Conservation (phyloP, 2,329 filamentous ascomycete genomes). For the Penicillium thymicola region DNA sequence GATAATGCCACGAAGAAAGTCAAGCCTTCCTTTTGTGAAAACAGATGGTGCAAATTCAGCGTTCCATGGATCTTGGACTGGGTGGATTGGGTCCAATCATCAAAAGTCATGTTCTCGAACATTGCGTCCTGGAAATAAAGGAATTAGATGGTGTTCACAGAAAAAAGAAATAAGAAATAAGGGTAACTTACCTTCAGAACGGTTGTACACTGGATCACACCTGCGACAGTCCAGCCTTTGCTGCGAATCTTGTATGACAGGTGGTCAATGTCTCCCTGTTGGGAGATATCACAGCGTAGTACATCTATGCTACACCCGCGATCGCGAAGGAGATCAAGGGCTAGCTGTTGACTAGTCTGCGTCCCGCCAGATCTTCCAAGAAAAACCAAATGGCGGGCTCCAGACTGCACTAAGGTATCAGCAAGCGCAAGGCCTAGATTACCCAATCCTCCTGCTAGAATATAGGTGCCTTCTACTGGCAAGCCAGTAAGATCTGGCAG, state of each 20-base stretch:
- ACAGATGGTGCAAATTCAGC: slow-evolving; percentile 14
- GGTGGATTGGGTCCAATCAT: slow-evolving; percentile 12
- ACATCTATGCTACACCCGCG: slow-evolving; percentile 15
- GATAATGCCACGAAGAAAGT: slow-evolving; percentile 55
- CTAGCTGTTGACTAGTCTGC: slow-evolving; percentile 9
- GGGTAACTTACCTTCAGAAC: slow-evolving; percentile 14
- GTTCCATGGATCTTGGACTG: slow-evolving; percentile 16
- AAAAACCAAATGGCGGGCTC: slow-evolving; percentile 24
- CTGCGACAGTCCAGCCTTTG: slow-evolving; percentile 13
- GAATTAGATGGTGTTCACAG: background rate
- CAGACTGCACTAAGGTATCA: slow-evolving; percentile 15
- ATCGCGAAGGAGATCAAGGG: slow-evolving; percentile 12
- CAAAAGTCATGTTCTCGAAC: slow-evolving; percentile 20
- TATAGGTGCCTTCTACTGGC: slow-evolving; percentile 14
- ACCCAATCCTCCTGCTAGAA: slow-evolving; percentile 24
- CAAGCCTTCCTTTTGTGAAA: slow-evolving; percentile 13
- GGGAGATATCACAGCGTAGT: slow-evolving; percentile 17
- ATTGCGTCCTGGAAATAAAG: slow-evolving; percentile 17
- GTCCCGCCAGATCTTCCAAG: slow-evolving; percentile 18
- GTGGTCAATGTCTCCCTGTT: slow-evolving; percentile 12
- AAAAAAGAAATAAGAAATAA: background rate
- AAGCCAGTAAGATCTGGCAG: slow-evolving; percentile 8
- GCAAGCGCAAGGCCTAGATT: slow-evolving; percentile 22
- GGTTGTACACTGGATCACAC: slow-evolving; percentile 21
- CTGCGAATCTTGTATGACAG: slow-evolving; percentile 13